Conservation (phyloP, 2,329 filamentous ascomycete species). For the Colletotrichum sublineola region DNA sequence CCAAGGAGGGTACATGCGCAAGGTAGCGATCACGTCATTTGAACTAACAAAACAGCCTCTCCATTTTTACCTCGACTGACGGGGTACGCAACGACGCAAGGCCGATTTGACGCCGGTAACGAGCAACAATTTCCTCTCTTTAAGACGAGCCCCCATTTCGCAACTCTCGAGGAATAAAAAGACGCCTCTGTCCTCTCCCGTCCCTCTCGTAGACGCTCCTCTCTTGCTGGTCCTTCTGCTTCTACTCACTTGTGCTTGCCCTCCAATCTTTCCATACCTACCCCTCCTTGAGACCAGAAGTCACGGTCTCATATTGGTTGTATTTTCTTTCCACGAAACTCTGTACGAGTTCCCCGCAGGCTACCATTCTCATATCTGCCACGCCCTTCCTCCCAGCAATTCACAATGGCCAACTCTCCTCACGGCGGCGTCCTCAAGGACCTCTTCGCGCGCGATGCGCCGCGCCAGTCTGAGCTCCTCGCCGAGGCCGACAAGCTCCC, state of each 20-base stretch:
- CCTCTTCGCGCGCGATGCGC: slow-evolving; percentile 91
- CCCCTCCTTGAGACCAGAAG: slow-evolving; percentile 1
- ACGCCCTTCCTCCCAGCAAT: not conserved
- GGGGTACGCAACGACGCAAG: slow-evolving; percentile 21
- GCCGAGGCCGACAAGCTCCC: slow-evolving; percentile 89
- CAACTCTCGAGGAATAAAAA: slow-evolving; percentile 30
- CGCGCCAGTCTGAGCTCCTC: slow-evolving; percentile 82
- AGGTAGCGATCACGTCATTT: slow-evolving; percentile 46
- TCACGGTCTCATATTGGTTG: slow-evolving; percentile 33
- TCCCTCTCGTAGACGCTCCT: not conserved
- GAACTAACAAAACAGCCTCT: slow-evolving; percentile 42
- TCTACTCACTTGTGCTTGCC: slow-evolving; percentile 12
- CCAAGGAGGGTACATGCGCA: slow-evolving; percentile 40
- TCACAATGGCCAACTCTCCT: slow-evolving; percentile 76
- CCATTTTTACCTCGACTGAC: slow-evolving; percentile 41
- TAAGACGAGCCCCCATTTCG: slow-evolving; percentile 33
- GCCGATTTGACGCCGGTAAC: slow-evolving; percentile 41
- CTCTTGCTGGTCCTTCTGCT: slow-evolving; percentile 16
- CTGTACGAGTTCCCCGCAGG: slow-evolving; percentile 13
- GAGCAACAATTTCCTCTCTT: slow-evolving; percentile 28
- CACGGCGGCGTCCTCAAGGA: slow-evolving; percentile 98
- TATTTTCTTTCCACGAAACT: slow-evolving; percentile 19
- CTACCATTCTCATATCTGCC: slow-evolving; percentile 3
- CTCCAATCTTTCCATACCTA: slow-evolving; percentile 11
- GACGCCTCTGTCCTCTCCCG: slow-evolving; percentile 35